Conservation (phyloP, 352 stramenopile species). For the Aphanomyces invadans region DNA sequence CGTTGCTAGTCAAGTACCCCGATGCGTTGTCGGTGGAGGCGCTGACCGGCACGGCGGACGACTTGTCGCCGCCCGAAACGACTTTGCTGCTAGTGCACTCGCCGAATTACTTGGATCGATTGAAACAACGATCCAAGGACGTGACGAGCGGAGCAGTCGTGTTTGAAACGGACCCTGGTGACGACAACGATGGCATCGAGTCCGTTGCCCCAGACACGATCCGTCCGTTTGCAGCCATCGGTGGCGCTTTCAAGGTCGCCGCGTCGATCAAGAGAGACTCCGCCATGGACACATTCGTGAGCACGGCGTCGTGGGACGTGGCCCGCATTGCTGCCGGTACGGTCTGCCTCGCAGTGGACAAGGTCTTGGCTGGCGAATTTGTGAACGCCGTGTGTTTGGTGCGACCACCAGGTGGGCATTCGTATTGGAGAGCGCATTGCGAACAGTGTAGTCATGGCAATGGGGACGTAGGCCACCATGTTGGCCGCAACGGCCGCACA, state of each 20-base stretch:
- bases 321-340: slow-evolving; percentile 68
- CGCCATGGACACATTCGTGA: slow-evolving; percentile 81
- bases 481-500: slow-evolving; percentile 59
- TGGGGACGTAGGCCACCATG: slow-evolving; percentile 19
- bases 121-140: slow-evolving; percentile 58
- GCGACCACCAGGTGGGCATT: slow-evolving; percentile 25
- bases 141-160: slow-evolving; percentile 40
- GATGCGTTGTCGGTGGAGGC: slow-evolving; percentile 60
- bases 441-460: background rate
- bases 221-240: slow-evolving; percentile 37
- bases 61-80: slow-evolving; percentile 64
- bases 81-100: slow-evolving; percentile 77
- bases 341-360: slow-evolving; percentile 72
- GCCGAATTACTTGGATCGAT: slow-evolving; percentile 63
- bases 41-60: slow-evolving; percentile 53
- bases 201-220: slow-evolving; percentile 26
- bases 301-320: slow-evolving; percentile 77
- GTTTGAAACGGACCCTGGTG: slow-evolving; percentile 67
- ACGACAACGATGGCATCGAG: slow-evolving; percentile 20
- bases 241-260: slow-evolving; percentile 54
- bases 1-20: slow-evolving; percentile 55
- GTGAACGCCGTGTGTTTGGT: slow-evolving; percentile 26
- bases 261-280: slow-evolving; percentile 54
- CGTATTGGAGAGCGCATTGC: too few species aligned
- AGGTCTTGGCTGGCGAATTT: slow-evolving; percentile 71